Base-by-base conservation (phyloP, 805 yeast species). In the Schizosaccharomyces lindneri region DNA sequence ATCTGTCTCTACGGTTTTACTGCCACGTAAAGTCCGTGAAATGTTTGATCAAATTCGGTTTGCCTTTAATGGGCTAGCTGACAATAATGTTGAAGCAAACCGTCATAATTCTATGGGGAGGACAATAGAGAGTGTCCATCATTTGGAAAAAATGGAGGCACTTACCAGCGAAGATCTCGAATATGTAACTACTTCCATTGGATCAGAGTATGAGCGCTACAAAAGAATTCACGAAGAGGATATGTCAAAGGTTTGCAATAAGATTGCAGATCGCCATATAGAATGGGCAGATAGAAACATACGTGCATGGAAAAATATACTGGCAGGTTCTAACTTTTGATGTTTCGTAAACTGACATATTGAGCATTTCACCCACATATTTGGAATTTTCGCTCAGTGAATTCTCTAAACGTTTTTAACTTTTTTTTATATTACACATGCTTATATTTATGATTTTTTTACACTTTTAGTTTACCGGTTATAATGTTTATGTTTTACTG, bases 31-130 rank as follows among this genome's bases (percentile, higher is more conserved):
- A 17, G 15, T 51, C 29, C 36, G 36, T 15, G 57, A 57, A 5
- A 15, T 57, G n/a, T 57, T 57, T 60, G 71, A 75, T 32, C 77
- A 78, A 21, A 69, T 83, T 19, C 78, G 81, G 48, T 73, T 69
- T 51, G 76, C 78, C 13, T 70, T 78, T 55, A 82, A 80, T 66
- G 84, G 82, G 59, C 78, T 82, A 59, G 80, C 82, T 66, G 85
- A 83, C 63, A 79, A 77, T 43, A 83, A 83, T 65, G 85, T 87
- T 0, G 84, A 81, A 62, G 73, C 78, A n/a, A 75, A 83, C 1
- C 73, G 86, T 21, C 77, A 81, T 61, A 80, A 77, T 60, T 74
- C 71, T 64, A 72, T 76, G 60, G 74, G 74, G 6, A 75, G 73
- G 70, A 73, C 75, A 9, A 69, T 71, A 59, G 76, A 73, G 61